Evolutionary conservation across 768 basidiomycete species (phyloP), one percentile per base, ranked within the genome.

Genomic region (Russula griseocarnosa): DNA sequence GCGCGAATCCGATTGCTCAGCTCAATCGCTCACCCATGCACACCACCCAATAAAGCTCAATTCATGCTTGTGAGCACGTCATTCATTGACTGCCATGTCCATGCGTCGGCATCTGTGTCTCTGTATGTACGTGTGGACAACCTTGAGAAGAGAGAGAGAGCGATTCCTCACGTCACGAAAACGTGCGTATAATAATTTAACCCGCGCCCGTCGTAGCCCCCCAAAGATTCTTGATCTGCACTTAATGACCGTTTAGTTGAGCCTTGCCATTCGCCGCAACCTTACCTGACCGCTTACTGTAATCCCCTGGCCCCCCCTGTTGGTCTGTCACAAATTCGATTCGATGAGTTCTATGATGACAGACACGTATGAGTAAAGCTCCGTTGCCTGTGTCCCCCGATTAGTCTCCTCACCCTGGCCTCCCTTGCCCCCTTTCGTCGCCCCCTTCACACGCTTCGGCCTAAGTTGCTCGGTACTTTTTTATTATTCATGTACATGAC

Each of bases 1-100:
- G n/a, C 51, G 52, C 13, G 38, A 50, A 50, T 46, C 38, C 10
- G 36, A 54, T 40, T 34, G 47, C 58, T 28, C 52, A 18, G 38
- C 13, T 54, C 4, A 14, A 55, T 8, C 32, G 5, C 5, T 6
- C 30, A 30, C 7, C 30, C 30, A 30, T 30, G n/a, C n/a, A 28
- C 28, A 34, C 32, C 32, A 34, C 9, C 36, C 11, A 36, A 65
- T 60, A 55, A 60, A 50, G 20, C 58, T 54, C 58, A 60, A 64
- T 55, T 42, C 46, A 64, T 8, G 58, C 63, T 60, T 18, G 46
- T 18, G 46, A 40, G 26, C 28, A 38, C 32, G 63, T 58, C 30
- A 16, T 28, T 30, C 5, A 28, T 28, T 28, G 28, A 30, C 30
- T 6, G 30, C 30, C 30, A 3, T 30, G 30, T 30, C 30, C 30